Evolutionary conservation across 1,284 basidiomycete genomes (phyloP).

Genomic region (Coniophora puteana): DNA sequence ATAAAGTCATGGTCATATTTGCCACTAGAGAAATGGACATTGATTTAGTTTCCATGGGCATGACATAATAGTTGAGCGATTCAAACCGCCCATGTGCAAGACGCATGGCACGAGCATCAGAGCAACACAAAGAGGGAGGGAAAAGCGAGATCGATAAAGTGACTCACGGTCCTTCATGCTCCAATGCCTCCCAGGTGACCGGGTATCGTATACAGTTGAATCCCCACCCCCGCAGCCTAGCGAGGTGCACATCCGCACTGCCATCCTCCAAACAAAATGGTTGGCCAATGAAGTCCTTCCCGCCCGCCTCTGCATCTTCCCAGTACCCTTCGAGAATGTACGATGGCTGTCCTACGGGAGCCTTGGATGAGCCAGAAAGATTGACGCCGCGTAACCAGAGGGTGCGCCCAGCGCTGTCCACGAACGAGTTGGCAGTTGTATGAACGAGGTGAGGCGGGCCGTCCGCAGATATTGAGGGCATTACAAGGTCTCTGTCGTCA

Average conservation of each 20-base stretch:
- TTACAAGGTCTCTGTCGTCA: slow-evolving; percentile 11
- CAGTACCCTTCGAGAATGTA: slow-evolving; percentile 79
- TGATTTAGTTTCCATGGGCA: too few relatives aligned
- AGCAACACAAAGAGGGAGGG: slow-evolving; percentile 1
- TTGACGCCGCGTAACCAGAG: slow-evolving; percentile 91
- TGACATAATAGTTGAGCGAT: too few relatives aligned
- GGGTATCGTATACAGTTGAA: slow-evolving; percentile 94
- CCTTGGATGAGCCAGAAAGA: slow-evolving; percentile 86
- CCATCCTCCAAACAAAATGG: slow-evolving; percentile 85
- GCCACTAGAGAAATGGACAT: slow-evolving; percentile 47
- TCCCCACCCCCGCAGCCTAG: slow-evolving; percentile 86
- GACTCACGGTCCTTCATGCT: slow-evolving; percentile 93
- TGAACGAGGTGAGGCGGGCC: slow-evolving; percentile 42
- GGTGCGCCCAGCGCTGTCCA: slow-evolving; percentile 81
- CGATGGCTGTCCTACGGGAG: slow-evolving; percentile 70
- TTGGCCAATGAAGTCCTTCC: slow-evolving; percentile 68
- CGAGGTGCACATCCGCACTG: slow-evolving; percentile 85
- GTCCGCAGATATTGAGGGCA: slow-evolving; percentile 17
- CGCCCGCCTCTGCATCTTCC: slow-evolving; percentile 78
- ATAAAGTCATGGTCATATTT: slow-evolving; percentile 92
- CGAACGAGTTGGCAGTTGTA: too few relatives aligned
- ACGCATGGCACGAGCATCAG: too few relatives aligned
- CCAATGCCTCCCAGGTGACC: slow-evolving; percentile 92
- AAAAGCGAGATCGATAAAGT: background rate
- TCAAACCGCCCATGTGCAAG: too few relatives aligned